These are phyloP conservation scores for Eutypella sp. DNA, from an alignment of 2,329 filamentous ascomycete species.

Conservation along the genomic window DNA sequence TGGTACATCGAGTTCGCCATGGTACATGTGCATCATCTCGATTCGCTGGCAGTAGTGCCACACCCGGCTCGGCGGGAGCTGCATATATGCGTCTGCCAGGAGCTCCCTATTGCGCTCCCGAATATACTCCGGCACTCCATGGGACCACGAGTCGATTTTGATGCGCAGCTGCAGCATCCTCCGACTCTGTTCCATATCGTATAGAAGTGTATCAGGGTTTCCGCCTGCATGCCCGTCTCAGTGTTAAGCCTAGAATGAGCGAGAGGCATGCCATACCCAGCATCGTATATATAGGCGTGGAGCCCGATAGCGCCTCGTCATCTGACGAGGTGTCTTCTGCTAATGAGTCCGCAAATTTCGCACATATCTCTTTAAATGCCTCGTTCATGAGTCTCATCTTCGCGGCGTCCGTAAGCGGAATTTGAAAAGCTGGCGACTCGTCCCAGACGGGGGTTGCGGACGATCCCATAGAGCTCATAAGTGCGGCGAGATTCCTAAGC, in stretches of 20 bases:
- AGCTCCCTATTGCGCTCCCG: constrained; percentile 20
- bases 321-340: not conserved
- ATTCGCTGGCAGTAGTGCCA: constrained; percentile 15
- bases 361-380: not conserved
- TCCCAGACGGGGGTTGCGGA: constrained; percentile 9
- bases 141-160: constrained; percentile 26
- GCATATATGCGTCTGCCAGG: constrained; percentile 19
- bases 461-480: constrained; percentile 13
- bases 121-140: constrained; percentile 22
- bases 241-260: not conserved
- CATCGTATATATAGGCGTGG: constrained; percentile 4
- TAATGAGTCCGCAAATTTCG: not conserved
- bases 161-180: constrained; percentile 25
- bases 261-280: constrained; percentile 7
- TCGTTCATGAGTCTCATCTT: constrained; percentile 2
- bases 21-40: constrained; percentile 3
- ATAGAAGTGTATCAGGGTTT: constrained; percentile 10
- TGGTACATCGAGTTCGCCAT: constrained; percentile 2
- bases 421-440: constrained; percentile 1
- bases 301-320: not conserved
- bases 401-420: not conserved
- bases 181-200: constrained; percentile 20
- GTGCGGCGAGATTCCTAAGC: constrained; percentile 4
- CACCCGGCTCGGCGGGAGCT: constrained; percentile 19
- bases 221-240: constrained; percentile 14